A percentile compares a stretch with the other conserved stretches of the same genome.
Conservation (phyloP, 2,329 filamentous ascomycete genomes). For the Fusarium torreyae region DNA sequence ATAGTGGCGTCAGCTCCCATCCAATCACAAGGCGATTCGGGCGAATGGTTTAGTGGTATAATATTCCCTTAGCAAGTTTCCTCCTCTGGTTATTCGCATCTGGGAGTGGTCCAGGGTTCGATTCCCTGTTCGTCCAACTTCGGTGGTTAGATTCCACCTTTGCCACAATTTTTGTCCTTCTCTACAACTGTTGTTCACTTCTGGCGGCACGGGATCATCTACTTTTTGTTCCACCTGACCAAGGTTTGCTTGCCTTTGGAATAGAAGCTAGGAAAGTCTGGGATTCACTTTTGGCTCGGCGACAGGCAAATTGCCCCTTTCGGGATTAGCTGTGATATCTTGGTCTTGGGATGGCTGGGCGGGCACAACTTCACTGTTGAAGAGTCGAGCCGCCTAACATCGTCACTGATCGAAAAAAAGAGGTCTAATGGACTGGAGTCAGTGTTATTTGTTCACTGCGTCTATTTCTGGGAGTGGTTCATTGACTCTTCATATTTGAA, state of each 20-base stretch:
- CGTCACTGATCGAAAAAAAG: too few species aligned
- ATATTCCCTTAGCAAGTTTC: slow-evolving; percentile 40
- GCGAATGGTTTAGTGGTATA: slow-evolving; percentile 45
- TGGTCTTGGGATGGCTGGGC: too few species aligned
- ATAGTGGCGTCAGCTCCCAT: not conserved
- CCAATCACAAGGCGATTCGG: slow-evolving; percentile 21
- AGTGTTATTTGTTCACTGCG: not conserved
- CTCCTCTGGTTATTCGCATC: not conserved
- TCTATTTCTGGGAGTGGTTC: not conserved
- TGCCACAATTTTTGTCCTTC: slow-evolving; percentile 6
- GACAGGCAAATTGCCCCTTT: not conserved
- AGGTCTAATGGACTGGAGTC: not conserved
- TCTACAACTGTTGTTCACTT: not conserved
- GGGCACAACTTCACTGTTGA: not conserved
- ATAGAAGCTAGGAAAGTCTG: too few species aligned
- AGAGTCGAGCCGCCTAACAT: too few species aligned
- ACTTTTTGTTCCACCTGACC: not conserved
- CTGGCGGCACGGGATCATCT: too few species aligned
- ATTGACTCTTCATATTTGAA: not conserved
- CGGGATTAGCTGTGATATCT: not conserved
- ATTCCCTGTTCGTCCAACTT: slow-evolving; percentile 42
- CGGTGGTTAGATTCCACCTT: slow-evolving; percentile 14
- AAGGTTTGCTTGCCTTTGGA: too few species aligned
- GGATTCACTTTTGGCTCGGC: too few species aligned
- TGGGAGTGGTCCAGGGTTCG: slow-evolving; percentile 45